Percentiles rank a stretch among this genome's conserved stretches.
phyloP scores from a whole-genome alignment of 2,329 filamentous ascomycete genomes.

The Lecanoromycetidae sp. region DNA sequence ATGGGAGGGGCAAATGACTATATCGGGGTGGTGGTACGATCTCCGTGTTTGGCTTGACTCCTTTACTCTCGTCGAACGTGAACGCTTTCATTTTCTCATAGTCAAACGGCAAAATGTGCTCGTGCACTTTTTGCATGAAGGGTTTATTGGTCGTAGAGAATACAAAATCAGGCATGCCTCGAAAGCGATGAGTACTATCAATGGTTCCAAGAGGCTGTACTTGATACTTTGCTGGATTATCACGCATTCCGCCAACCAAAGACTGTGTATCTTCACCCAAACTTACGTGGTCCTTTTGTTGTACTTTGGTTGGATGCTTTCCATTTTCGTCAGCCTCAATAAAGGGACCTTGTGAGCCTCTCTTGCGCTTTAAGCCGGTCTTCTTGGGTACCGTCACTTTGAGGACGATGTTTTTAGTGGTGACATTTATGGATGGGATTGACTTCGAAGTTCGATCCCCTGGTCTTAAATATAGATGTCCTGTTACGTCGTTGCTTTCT shows the following conservation, averaged over 20 bases:
- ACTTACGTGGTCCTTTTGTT: constrained; percentile 29
- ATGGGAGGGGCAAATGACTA: no score
- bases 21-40: constrained; percentile 73
- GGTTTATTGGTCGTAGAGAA: constrained; percentile 57
- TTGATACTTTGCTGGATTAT: constrained; percentile 56
- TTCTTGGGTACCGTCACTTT: constrained; percentile 77
- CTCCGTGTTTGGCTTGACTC: constrained; percentile 49
- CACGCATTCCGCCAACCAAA: constrained; percentile 52
- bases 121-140: constrained; percentile 59
- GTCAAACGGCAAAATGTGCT: constrained; percentile 59
- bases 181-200: constrained; percentile 73
- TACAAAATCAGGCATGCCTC: constrained; percentile 79
- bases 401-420: constrained; percentile 72
- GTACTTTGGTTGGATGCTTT: constrained; percentile 22
- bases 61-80: constrained; percentile 51
- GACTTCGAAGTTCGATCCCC: constrained; percentile 69
- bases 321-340: constrained; percentile 22
- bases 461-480: constrained; percentile 64
- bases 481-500: constrained; percentile 15
- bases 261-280: constrained; percentile 41
- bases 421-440: constrained; percentile 61
- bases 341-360: constrained; percentile 57
- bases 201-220: constrained; percentile 62
- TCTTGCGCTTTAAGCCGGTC: constrained; percentile 75
- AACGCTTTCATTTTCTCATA: constrained; percentile 53